Conservation (phyloP, 441 rosid genomes). For the Jatropha podagrica region DNA sequence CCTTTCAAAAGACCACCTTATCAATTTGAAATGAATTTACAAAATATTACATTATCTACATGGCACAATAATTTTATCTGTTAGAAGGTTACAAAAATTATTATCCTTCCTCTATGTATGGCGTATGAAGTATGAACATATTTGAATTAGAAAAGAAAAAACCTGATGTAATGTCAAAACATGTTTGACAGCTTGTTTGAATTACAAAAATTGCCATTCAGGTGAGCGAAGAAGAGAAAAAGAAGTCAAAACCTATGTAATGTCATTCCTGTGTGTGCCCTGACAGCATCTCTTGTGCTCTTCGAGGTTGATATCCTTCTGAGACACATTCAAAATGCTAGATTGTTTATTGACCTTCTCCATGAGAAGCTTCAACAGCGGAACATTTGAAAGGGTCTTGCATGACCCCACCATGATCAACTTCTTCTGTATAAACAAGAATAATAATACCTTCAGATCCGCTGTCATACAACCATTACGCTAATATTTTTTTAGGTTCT, state of each 20-base stretch:
- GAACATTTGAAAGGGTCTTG: slow-evolving; percentile 69
- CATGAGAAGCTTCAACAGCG: slow-evolving; percentile 80
- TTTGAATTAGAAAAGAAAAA: not conserved
- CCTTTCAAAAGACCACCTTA: too few species aligned
- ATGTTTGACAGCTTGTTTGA: too few species aligned
- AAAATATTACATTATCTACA: too few species aligned
- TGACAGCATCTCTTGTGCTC: slow-evolving; percentile 34
- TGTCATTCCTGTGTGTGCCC: not conserved
- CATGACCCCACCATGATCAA: slow-evolving; percentile 90
- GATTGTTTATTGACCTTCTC: slow-evolving; percentile 74
- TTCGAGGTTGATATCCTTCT: slow-evolving; percentile 33
- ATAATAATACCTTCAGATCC: not conserved
- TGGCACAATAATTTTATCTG: not conserved
- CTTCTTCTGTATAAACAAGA: slow-evolving; percentile 54
- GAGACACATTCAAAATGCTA: slow-evolving; percentile 51
- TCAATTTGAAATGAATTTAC: too few species aligned
- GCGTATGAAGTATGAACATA: not conserved
- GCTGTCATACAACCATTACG: not conserved
- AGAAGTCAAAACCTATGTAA: not conserved
- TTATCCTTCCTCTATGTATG: not conserved
- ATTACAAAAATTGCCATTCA: not conserved
- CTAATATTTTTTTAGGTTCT: too few species aligned
- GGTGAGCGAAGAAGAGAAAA: not conserved
- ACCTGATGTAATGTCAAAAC: too few species aligned
- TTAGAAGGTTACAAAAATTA: not conserved